Conservation (phyloP, 2,329 filamentous ascomycete genomes). For the Cordyceps pruinosa region DNA sequence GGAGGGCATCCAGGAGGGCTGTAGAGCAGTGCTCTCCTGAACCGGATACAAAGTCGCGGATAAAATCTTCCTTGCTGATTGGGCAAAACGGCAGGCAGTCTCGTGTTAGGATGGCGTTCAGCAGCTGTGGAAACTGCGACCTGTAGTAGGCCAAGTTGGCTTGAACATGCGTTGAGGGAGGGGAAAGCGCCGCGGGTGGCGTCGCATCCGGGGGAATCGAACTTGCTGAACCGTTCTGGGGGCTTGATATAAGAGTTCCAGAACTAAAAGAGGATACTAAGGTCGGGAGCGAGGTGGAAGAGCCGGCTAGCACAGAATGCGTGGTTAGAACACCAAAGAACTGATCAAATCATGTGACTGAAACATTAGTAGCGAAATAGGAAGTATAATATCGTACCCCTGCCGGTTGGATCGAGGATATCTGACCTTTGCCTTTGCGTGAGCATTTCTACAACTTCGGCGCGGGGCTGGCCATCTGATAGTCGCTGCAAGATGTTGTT, state of each 20-base stretch:
- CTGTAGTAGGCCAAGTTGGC: not conserved
- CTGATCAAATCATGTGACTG: not conserved
- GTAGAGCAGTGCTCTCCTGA: not conserved
- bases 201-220: not conserved
- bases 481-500: not conserved
- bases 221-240: not conserved
- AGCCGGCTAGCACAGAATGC: not conserved
- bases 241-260: not conserved
- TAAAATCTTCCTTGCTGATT: not conserved
- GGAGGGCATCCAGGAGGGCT: not conserved
- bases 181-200: not conserved
- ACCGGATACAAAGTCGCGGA: not conserved
- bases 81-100: constrained; percentile 4
- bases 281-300: not conserved
- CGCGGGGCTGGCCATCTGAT: not conserved
- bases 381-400: not conserved
- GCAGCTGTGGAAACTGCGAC: not conserved
- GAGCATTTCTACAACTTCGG: not conserved
- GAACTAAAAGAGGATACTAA: not conserved
- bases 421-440: not conserved
- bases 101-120: not conserved
- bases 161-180: not conserved
- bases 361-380: not conserved
- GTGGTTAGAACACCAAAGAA: not conserved
- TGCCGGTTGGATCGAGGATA: not conserved